Conservation (phyloP, 768 basidiomycete genomes). For the Trametes punicea region DNA sequence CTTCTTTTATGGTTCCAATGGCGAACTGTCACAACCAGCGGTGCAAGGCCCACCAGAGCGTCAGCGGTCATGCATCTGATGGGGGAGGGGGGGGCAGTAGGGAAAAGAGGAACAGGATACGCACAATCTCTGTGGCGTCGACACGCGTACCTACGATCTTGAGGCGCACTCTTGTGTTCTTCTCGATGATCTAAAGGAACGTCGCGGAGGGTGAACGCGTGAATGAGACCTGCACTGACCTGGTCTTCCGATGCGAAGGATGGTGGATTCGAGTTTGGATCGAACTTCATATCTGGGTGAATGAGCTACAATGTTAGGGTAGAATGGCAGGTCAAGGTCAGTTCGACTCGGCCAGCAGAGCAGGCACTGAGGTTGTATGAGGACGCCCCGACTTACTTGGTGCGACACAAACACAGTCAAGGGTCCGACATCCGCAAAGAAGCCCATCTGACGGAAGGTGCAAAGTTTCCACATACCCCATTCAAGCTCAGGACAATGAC, state of each 20-base stretch:
- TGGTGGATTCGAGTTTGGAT: conserved; percentile 96
- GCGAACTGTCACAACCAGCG: conserved; percentile 63
- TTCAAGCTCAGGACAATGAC: neutral
- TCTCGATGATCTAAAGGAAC: conserved; percentile 77
- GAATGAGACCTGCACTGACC: conserved; percentile 36
- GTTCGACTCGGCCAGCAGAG: neutral
- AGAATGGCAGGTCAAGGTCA: neutral
- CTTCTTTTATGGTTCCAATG: conserved; percentile 97
- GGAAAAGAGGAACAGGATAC: conserved; percentile 29
- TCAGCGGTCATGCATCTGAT: neutral
- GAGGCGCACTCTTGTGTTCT: conserved; percentile 86
- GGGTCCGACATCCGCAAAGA: conserved; percentile 96
- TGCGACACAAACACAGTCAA: conserved; percentile 93
- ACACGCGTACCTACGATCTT: conserved; percentile 99
- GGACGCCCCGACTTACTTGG: conserved; percentile 61
- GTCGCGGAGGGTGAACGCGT: conserved; percentile 2
- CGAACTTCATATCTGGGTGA: conserved; percentile 90
- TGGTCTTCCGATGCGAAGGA: conserved; percentile 91
- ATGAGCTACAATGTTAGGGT: conserved; percentile 57
- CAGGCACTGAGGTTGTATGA: too few species aligned
- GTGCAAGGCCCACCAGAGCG: neutral
- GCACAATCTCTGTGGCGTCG: conserved; percentile 95
- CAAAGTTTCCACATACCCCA: neutral
- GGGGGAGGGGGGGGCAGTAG: neutral
- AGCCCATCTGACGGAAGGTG: conserved; percentile 77